These are phyloP conservation scores for Albifimbria verrucaria DNA, from an alignment of 2,329 filamentous ascomycete genomes.

Conservation along the genomic window DNA sequence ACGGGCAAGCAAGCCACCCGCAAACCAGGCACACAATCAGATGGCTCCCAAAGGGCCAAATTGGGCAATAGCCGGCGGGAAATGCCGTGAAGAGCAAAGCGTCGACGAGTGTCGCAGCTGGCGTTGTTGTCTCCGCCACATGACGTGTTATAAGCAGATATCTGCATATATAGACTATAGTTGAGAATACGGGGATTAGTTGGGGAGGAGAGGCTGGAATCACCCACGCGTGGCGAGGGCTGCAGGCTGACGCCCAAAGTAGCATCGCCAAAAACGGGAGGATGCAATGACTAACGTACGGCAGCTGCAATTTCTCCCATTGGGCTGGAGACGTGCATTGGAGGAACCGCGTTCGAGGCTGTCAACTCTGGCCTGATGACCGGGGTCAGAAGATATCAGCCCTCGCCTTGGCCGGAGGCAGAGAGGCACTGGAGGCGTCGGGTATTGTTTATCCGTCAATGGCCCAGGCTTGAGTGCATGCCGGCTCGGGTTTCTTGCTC, in stretches of 20 bases:
- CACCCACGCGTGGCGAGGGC: background rate
- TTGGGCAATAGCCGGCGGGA: background rate
- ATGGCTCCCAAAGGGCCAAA: background rate
- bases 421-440: background rate
- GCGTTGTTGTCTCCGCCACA: background rate
- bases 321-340: too few relatives aligned
- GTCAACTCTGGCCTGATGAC: too few relatives aligned
- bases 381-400: too few relatives aligned
- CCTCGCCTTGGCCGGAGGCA: background rate
- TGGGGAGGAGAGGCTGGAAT: background rate
- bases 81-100: too few relatives aligned
- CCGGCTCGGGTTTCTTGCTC: background rate
- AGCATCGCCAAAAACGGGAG: background rate
- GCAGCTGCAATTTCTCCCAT: background rate
- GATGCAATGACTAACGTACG: background rate
- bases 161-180: background rate
- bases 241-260: background rate
- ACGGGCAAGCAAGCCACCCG: background rate
- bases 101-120: too few relatives aligned
- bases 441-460: background rate
- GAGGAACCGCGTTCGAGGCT: too few relatives aligned
- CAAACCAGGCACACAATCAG: background rate
- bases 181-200: background rate
- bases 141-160: background rate
- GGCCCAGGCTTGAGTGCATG: background rate